phyloP scores from a whole-genome alignment of 2,329 filamentous ascomycete species.

The Xylaria polymorpha region DNA sequence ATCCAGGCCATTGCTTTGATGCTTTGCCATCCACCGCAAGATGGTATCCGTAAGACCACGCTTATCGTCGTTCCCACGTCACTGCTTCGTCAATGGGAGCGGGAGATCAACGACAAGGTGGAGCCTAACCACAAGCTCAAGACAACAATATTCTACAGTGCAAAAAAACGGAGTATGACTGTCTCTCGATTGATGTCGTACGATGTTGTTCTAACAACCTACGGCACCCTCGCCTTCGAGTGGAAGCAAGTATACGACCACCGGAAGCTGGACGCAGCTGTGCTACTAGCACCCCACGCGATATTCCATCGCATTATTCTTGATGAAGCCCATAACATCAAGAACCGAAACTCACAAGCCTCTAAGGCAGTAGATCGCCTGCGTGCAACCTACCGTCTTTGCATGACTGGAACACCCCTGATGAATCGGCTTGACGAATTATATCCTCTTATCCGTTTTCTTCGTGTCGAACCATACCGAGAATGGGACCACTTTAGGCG shows the following conservation, averaged over 20 bases:
- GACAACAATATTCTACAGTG: conserved; percentile 46
- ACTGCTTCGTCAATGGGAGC: conserved; percentile 47
- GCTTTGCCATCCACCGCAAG: conserved; percentile 43
- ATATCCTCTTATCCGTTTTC: conserved; percentile 81
- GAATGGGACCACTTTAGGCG: conserved; percentile 71
- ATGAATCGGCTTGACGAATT: conserved; percentile 88
- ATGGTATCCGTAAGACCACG: conserved; percentile 44
- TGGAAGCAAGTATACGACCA: conserved; percentile 66
- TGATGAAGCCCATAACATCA: conserved; percentile 86
- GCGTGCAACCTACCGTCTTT: conserved; percentile 74
- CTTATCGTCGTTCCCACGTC: conserved; percentile 47
- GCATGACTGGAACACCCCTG: conserved; percentile 86
- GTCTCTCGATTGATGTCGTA: conserved; percentile 65
- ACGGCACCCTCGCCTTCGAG: conserved; percentile 76
- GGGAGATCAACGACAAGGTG: conserved; percentile 47
- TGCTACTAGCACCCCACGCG: conserved; percentile 57
- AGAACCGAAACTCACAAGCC: conserved; percentile 75
- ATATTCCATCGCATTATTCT: conserved; percentile 80
- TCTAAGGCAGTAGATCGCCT: conserved; percentile 71
- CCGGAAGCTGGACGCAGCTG: conserved; percentile 59
- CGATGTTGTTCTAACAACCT: conserved; percentile 84
- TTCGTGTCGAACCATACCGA: conserved; percentile 81
- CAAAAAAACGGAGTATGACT: conserved; percentile 39
- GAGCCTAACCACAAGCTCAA: conserved; percentile 45
- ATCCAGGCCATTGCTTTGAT: conserved; percentile 49